A percentile compares a stretch with the other conserved stretches of the same genome.
Evolutionary conservation across 257 asterid genomes (phyloP).

Genomic region (Datura wrightii): DNA sequence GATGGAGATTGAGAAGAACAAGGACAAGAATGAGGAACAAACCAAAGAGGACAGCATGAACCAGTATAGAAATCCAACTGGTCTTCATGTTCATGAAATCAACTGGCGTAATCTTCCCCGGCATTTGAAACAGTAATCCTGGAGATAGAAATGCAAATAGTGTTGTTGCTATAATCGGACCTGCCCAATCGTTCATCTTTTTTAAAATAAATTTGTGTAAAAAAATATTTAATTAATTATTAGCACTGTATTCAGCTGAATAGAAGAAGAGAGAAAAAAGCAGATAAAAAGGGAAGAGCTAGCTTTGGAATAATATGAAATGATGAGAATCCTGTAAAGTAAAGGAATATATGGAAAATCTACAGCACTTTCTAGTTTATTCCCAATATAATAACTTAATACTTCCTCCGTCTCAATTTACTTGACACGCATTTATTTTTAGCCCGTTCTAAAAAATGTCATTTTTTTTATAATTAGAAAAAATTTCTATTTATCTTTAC

Average conservation of each 20-base stretch:
- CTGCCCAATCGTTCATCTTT: slow-evolving; percentile 80
- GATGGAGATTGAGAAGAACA: slow-evolving; percentile 63
- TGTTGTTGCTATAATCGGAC: slow-evolving; percentile 65
- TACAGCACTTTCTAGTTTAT: background rate
- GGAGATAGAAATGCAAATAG: slow-evolving; percentile 75
- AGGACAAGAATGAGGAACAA: slow-evolving; percentile 79
- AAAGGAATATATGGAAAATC: slow-evolving; percentile 21
- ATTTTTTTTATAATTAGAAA: too few relatives aligned
- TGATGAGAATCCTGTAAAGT: slow-evolving; percentile 28
- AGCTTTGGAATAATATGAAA: slow-evolving; percentile 23
- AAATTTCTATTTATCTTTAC: too few relatives aligned
- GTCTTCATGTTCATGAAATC: slow-evolving; percentile 91
- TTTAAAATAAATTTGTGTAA: too few relatives aligned
- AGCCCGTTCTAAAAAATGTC: too few relatives aligned
- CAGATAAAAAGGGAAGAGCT: slow-evolving; percentile 8
- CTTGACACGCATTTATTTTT: too few relatives aligned
- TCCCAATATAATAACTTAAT: background rate
- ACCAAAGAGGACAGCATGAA: slow-evolving; percentile 76
- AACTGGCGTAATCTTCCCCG: slow-evolving; percentile 70
- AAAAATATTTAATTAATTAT: background rate
- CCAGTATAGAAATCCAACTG: slow-evolving; percentile 54
- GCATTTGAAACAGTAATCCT: slow-evolving; percentile 76
- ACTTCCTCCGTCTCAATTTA: too few relatives aligned
- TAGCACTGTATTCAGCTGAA: background rate
- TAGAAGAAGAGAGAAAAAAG: background rate